phyloP scores from a whole-genome alignment of 2,329 filamentous ascomycete species.

The Peltaster fructicola region DNA sequence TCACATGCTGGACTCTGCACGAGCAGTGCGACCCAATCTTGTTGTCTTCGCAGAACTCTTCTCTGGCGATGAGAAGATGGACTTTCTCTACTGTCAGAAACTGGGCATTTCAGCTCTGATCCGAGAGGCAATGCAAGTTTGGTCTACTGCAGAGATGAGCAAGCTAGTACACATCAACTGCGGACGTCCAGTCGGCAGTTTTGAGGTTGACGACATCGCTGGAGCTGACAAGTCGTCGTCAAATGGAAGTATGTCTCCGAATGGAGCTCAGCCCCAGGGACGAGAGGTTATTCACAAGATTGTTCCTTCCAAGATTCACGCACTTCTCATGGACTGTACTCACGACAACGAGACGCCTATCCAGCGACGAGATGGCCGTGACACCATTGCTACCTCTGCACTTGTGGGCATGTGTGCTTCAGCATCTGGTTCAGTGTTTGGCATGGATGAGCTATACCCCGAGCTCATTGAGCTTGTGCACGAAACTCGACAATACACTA shows the following conservation, averaged over 20 bases:
- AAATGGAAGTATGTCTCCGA: conserved; percentile 13
- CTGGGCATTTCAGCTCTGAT: conserved; percentile 84
- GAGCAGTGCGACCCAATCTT: conserved; percentile 67
- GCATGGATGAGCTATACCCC: conserved; percentile 93
- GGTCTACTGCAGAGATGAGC: conserved; percentile 86
- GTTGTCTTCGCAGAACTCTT: conserved; percentile 93
- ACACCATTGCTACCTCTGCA: conserved; percentile 85
- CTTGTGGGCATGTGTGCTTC: conserved; percentile 92
- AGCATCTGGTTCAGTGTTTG: conserved; percentile 89
- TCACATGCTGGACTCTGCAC: conserved; percentile 86
- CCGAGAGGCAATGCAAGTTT: conserved; percentile 94
- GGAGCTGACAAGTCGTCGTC: conserved; percentile 33
- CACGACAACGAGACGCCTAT: conserved; percentile 95
- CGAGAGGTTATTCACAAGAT: conserved; percentile 61
- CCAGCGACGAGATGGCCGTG: conserved; percentile 83
- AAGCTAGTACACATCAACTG: conserved; percentile 84
- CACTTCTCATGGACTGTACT: conserved; percentile 97
- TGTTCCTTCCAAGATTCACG: conserved; percentile 75
- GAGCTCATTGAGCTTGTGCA: conserved; percentile 82
- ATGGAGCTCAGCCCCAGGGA: conserved; percentile 16
- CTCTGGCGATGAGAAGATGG: conserved; percentile 85
- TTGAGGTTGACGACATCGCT: conserved; percentile 77
- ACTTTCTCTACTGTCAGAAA: conserved; percentile 87
- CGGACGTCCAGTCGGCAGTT: conserved; percentile 87
- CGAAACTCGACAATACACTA: conserved; percentile 70